These are phyloP conservation scores for Prunus mongolica DNA, from an alignment of 306 rosid species.

Conservation along the genomic window DNA sequence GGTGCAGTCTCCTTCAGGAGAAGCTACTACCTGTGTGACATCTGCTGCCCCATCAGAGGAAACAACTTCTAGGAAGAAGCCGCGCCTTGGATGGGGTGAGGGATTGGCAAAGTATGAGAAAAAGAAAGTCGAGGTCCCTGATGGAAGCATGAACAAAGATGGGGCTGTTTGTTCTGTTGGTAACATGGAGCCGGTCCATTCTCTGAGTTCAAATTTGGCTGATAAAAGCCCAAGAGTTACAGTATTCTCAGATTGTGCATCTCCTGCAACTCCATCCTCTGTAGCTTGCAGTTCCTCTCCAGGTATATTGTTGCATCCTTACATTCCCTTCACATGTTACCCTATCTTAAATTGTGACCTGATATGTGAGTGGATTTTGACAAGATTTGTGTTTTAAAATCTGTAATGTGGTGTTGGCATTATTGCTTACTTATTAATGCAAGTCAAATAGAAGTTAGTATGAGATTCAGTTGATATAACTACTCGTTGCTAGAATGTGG, in stretches of 20 bases:
- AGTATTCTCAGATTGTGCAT: slow-evolving; percentile 69
- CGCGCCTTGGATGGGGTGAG: slow-evolving; percentile 95
- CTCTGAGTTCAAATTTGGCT: slow-evolving; percentile 42
- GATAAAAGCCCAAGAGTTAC: slow-evolving; percentile 68
- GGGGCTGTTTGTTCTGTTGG: slow-evolving; percentile 39
- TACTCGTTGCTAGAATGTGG: neutral
- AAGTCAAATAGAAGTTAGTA: neutral
- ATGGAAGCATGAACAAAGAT: slow-evolving; percentile 48
- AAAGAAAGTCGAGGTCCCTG: slow-evolving; percentile 84
- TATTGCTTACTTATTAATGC: neutral
- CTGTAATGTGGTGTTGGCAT: neutral
- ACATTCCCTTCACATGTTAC: neutral
- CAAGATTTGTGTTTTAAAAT: neutral
- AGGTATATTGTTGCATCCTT: slow-evolving; percentile 39
- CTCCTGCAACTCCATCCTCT: slow-evolving; percentile 97
- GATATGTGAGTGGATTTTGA: neutral
- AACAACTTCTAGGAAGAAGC: slow-evolving; percentile 71
- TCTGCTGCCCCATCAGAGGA: slow-evolving; percentile 76
- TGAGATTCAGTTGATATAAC: neutral
- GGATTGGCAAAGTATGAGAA: slow-evolving; percentile 98
- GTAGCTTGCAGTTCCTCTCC: slow-evolving; percentile 96
- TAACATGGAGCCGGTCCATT: slow-evolving; percentile 44
- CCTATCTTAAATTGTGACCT: neutral
- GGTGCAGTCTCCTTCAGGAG: slow-evolving; percentile 59
- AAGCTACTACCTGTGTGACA: slow-evolving; percentile 65